Evolutionary conservation across 139 green algal species (phyloP).

Genomic region (Chlorella sp.): DNA sequence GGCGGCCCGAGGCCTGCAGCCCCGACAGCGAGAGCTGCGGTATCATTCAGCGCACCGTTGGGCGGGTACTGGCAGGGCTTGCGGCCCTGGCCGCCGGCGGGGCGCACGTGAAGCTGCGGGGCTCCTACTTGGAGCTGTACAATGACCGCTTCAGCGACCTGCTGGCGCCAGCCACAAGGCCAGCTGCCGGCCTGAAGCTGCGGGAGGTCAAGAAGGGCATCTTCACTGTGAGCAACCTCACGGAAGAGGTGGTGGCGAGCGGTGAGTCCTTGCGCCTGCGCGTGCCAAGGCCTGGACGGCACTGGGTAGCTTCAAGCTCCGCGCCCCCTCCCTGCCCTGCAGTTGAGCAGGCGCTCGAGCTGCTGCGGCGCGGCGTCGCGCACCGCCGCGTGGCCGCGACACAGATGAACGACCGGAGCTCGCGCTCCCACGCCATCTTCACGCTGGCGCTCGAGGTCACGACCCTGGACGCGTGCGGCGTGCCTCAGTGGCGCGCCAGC

Average conservation of each 20-base stretch:
- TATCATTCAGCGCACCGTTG: not conserved
- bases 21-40: no score
- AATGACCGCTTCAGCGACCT: conserved; percentile 97
- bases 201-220: conserved; percentile 75
- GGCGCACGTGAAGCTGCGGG: conserved; percentile 87
- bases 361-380: conserved; percentile 76
- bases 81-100: conserved; percentile 66
- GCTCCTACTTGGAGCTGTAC: conserved; percentile 75
- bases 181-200: no score
- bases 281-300: no score
- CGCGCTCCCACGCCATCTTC: conserved; percentile 77
- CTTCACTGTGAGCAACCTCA: conserved; percentile 86
- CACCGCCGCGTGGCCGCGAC: conserved; percentile 86
- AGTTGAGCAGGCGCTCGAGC: conserved; percentile 62
- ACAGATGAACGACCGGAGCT: conserved; percentile 92
- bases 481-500: no score
- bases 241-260: conserved; percentile 87
- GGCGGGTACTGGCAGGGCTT: conserved; percentile 37
- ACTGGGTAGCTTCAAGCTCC: no score
- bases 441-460: not conserved
- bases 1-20: not conserved
- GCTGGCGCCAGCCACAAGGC: no score
- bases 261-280: conserved; percentile 61
- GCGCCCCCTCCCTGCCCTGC: not conserved
- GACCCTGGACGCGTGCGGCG: no score